A percentile compares a stretch with the other conserved stretches of the same genome.
phyloP scores from a whole-genome alignment of 2,329 filamentous ascomycete species.

The Cladophialophora exuberans region DNA sequence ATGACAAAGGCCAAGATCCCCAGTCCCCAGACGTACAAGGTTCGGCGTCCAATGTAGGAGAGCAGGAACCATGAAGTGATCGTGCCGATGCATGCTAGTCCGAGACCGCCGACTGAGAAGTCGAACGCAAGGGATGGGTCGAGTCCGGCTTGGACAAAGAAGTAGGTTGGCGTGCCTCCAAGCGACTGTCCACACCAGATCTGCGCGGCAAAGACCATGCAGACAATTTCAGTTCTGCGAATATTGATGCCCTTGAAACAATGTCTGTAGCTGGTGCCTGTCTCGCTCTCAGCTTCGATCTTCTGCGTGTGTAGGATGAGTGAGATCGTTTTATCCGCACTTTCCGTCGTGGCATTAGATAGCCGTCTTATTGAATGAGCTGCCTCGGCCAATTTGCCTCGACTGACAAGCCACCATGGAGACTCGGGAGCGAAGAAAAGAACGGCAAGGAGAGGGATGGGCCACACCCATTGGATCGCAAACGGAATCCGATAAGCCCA shows the following conservation, averaged over 20 bases:
- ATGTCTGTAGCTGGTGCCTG: conserved; percentile 35
- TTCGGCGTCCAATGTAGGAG: conserved; percentile 42
- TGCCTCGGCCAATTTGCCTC: no score
- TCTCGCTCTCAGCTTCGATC: conserved; percentile 31
- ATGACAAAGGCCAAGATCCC: conserved; percentile 53
- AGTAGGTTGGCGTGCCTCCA: conserved; percentile 35
- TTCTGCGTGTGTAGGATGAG: conserved; percentile 44
- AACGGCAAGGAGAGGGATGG: no score
- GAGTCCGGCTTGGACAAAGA: conserved; percentile 58
- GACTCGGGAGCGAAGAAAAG: no score
- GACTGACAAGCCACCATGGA: no score
- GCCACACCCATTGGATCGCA: no score
- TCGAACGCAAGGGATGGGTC: conserved; percentile 54
- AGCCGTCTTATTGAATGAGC: no score
- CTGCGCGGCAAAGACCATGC: conserved; percentile 41
- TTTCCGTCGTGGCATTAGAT: conserved; percentile 7
- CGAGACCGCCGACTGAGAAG: conserved; percentile 40
- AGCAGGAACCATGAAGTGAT: conserved; percentile 38
- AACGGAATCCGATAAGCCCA: no score
- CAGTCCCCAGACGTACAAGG: conserved; percentile 51
- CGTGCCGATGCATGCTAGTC: conserved; percentile 37
- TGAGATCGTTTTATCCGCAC: conserved; percentile 7
- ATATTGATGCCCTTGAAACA: conserved; percentile 38
- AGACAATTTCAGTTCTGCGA: conserved; percentile 47
- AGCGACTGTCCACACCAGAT: conserved; percentile 37